A percentile compares a stretch with the other conserved stretches of the same genome.
phyloP scores from a whole-genome alignment of 139 green algal genomes.

The Penium margaritaceum region DNA sequence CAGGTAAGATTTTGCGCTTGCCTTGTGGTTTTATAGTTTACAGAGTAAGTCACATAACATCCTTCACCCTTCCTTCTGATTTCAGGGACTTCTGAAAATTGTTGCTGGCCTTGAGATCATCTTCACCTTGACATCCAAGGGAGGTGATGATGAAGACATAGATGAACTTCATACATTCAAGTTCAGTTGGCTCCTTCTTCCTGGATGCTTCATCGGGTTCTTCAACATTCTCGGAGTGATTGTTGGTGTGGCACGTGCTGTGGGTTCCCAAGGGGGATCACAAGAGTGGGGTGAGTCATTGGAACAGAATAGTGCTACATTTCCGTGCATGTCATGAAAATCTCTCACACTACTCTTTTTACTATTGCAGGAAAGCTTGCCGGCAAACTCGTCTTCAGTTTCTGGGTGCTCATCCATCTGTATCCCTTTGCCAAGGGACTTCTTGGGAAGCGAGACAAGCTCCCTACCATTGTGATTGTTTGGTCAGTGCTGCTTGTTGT shows the following conservation, averaged over 20 bases:
- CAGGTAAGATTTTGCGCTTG: too few relatives aligned
- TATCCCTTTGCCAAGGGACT: slow-evolving; percentile 46
- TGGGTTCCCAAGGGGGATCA: background rate
- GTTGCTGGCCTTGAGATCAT: slow-evolving; percentile 30
- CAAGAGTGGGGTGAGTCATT: slow-evolving; percentile 18
- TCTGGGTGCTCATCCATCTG: slow-evolving; percentile 46
- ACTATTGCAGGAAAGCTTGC: slow-evolving; percentile 33
- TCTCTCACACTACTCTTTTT: too few relatives aligned
- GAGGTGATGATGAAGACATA: slow-evolving; percentile 24
- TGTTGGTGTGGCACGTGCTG: slow-evolving; percentile 12
- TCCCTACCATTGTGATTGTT: slow-evolving; percentile 40
- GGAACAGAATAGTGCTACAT: too few relatives aligned
- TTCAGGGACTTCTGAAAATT: slow-evolving; percentile 39
- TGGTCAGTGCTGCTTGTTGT: slow-evolving; percentile 40
- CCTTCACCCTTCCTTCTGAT: too few relatives aligned
- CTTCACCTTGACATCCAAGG: slow-evolving; percentile 42
- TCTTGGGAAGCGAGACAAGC: slow-evolving; percentile 7
- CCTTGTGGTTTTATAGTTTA: too few relatives aligned
- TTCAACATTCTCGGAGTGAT: slow-evolving; percentile 40
- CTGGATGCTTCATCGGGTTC: slow-evolving; percentile 20
- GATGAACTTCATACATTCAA: slow-evolving; percentile 42
- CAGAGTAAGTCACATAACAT: too few relatives aligned
- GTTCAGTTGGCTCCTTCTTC: slow-evolving; percentile 41
- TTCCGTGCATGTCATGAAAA: too few relatives aligned
- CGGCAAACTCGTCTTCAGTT: slow-evolving; percentile 42